Evolutionary conservation across 2,329 filamentous ascomycete species (phyloP), one percentile per base, ranked within the genome.

Genomic region (Hypoxylon sp.): DNA sequence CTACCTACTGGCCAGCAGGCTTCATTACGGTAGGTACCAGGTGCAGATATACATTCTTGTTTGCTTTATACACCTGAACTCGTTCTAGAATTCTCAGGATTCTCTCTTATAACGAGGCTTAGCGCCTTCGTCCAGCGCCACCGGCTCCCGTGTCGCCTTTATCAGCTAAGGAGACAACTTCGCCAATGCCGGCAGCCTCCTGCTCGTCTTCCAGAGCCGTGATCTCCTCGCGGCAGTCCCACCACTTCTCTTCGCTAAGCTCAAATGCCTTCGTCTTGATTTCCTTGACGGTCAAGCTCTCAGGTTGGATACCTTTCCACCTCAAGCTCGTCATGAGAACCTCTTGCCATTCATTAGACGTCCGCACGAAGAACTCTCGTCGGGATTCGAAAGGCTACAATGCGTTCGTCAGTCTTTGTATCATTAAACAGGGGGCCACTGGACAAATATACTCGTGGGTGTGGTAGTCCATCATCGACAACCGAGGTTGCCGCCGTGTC

Each of bases 191-290:
- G 27, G 92, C 91, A 45, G 90, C 93, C 75, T 97, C 94, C 78
- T 98, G 92, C 78, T 97, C 94, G 75, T 97, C 94, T 76, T 99
- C 95, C 70, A 98, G 76, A 5, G 87, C 89, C 50, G 88, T 89
- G 65, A 99, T 90, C 77, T 98, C 94, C 78, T 99, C 95, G 68
- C 95, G 85, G 72, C 89, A 92, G 80, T 97, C 95, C 95, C 95
- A 99, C 95, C 95, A 99, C 74, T 96, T 97, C 77, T 93, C 90
- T 75, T 99, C 95, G 35, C 93, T 93, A 63, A 92, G 83, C 71
- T 92, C 89, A 73, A 97, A 99, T 1, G 92, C 95, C 72, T 87
- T 88, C 69, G 93, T 89, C 74, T 96, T 92, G 69, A 98, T 87
- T 78, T 98, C 95, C 80, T 99, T 99, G 70, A 96, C 80, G 0